phyloP scores from a whole-genome alignment of 148 eudicot genomes.

The Rhododendron vialii region DNA sequence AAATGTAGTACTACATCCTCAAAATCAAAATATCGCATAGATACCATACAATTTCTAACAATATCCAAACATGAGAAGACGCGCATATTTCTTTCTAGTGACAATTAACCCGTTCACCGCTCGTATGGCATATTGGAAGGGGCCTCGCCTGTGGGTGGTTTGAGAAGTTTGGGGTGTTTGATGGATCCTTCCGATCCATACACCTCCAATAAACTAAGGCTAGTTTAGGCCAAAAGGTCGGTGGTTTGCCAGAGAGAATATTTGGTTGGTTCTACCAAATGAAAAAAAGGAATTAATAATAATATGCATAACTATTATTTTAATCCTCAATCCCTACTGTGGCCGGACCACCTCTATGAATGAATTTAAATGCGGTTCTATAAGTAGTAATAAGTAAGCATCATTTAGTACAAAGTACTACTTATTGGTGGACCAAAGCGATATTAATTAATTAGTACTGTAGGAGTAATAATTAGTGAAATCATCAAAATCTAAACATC shows the following conservation, averaged over 20 bases:
- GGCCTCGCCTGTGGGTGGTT: no score
- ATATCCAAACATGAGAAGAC: no score
- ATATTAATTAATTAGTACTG: no score
- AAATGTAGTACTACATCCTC: no score
- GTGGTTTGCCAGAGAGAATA: background rate
- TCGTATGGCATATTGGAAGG: no score
- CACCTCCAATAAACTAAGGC: background rate
- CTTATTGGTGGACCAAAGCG: background rate
- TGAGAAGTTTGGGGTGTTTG: background rate
- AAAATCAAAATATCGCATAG: no score
- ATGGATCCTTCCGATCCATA: background rate
- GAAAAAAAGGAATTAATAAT: background rate
- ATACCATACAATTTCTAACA: no score
- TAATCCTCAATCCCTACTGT: background rate
- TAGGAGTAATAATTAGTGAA: background rate
- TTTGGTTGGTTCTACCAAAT: background rate
- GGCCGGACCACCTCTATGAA: background rate
- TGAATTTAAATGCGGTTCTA: background rate
- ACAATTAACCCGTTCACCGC: no score
- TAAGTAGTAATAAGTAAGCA: background rate
- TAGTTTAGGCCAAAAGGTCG: background rate
- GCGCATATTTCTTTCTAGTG: no score
- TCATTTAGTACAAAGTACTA: no score
- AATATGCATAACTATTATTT: no score
- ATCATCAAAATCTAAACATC: background rate